These are phyloP conservation scores for Phytophthora hybrid DNA, from an alignment of 352 stramenopile genomes.

Conservation along the genomic window DNA sequence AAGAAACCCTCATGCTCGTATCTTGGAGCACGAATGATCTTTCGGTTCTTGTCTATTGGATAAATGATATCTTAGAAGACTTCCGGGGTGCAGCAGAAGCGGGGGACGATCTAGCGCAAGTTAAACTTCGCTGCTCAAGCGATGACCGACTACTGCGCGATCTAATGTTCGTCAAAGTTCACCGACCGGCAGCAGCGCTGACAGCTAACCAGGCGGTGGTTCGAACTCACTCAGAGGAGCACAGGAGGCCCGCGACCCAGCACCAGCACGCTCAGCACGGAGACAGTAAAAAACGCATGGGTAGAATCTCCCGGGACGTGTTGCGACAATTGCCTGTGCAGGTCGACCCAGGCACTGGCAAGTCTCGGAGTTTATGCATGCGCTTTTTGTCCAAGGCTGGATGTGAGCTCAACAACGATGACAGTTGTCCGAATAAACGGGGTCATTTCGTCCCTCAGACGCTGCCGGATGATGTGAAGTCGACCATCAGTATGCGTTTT, in stretches of 20 bases:
- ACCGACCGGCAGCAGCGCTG: neutral
- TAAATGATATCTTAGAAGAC: conserved; percentile 11
- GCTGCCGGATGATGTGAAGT: neutral
- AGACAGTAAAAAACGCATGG: neutral
- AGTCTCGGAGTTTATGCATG: neutral
- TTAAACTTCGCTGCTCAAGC: neutral
- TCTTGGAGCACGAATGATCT: neutral
- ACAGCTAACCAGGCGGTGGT: too few species aligned
- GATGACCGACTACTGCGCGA: conserved; percentile 3
- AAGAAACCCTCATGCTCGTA: conserved; percentile 3
- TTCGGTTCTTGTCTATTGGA: conserved; percentile 1
- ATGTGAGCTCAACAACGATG: neutral
- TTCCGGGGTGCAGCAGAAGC: neutral
- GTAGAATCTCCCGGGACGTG: neutral
- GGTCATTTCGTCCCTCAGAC: neutral
- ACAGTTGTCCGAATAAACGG: neutral
- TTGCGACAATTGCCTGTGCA: neutral
- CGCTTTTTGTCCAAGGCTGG: neutral
- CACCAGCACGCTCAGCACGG: neutral
- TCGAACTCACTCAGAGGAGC: too few species aligned
- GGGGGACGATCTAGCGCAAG: neutral
- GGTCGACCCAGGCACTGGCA: neutral
- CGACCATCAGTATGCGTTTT: neutral
- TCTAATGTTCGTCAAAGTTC: conserved; percentile 11
- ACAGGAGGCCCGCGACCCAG: too few species aligned